These are phyloP conservation scores for Pythium sukuiense DNA, from an alignment of 352 stramenopile genomes.

Conservation along the genomic window DNA sequence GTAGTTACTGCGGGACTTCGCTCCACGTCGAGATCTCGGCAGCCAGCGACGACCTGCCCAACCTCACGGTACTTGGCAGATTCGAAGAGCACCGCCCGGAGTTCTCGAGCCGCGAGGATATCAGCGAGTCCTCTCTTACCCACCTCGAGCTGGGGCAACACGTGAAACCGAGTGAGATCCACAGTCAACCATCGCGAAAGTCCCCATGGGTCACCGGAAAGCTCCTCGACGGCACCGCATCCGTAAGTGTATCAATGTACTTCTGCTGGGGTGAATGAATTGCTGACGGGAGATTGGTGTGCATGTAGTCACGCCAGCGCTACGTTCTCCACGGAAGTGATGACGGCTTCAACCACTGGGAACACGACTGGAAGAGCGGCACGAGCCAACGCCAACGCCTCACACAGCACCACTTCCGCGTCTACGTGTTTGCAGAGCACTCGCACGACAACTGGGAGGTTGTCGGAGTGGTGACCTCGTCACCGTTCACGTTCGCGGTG, in stretches of 20 bases:
- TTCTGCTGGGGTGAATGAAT: too few relatives aligned
- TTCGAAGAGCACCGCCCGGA: conserved; percentile 31
- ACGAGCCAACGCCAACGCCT: conserved; percentile 43
- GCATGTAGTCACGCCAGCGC: too few relatives aligned
- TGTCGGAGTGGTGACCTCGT: conserved; percentile 29
- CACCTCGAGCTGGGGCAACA: conserved; percentile 20
- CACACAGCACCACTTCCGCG: conserved; percentile 38
- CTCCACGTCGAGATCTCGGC: conserved; percentile 31
- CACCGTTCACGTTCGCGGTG: conserved; percentile 34
- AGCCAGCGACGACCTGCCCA: not conserved
- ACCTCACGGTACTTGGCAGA: conserved; percentile 28
- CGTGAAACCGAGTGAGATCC: conserved; percentile 14
- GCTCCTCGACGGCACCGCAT: not conserved
- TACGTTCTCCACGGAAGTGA: conserved; percentile 19
- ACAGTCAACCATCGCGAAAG: not conserved
- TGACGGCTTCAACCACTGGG: conserved; percentile 40
- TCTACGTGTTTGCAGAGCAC: conserved; percentile 32
- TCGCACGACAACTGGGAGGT: conserved; percentile 26
- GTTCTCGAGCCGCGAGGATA: not conserved
- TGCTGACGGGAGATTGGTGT: not conserved
- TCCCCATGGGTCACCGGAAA: conserved; percentile 18
- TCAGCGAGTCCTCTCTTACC: not conserved
- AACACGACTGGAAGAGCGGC: conserved; percentile 57
- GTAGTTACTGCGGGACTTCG: conserved; percentile 47
- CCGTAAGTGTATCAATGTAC: not conserved